Evolutionary conservation across 2,329 filamentous ascomycete genomes (phyloP), one percentile per base, ranked within the genome.

Genomic region (Fusarium buharicum): DNA sequence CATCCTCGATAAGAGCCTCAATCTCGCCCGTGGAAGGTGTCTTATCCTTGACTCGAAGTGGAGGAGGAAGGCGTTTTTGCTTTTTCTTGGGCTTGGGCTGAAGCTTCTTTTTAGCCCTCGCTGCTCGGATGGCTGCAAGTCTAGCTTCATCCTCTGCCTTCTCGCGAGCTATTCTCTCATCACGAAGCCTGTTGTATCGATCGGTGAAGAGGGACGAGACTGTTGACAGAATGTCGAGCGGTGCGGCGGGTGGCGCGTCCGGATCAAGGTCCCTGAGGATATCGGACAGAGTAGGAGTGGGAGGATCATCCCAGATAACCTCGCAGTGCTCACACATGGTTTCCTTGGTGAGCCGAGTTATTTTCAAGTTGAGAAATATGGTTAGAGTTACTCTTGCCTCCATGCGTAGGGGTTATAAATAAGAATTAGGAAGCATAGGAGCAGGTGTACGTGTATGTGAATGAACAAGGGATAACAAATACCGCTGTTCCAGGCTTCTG

Each of bases 161-260:
- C n/a, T 33, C 13, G 4, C 37, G 36, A 16, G 41, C 52, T 16
- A 36, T 22, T 8, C 6, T 20, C 11, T 54, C 48, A 16, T 18
- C 17, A 6, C 27, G 45, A 13, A 54, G 40, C 13, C 17, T 27
- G 10, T 39, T 27, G 11, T 27, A 27, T 17, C 56, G 56, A 6
- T 16, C 24, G 20, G 18, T 20, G 36, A 65, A 65, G 28, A 64
- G 33, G 9, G 33, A 30, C 10, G 48, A 47, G 40, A 59, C 61
- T 4, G 45, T 55, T 8, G 61, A 62, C 11, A 62, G 34, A 12
- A 65, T 16, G 17, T 65, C 48, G 7, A 18, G 57, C 7, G 62
- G 61, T 11, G 59, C 54, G 20, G 36, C 39, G 34, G 56, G 61
- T 2, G 52, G 37, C 12, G 33, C 44, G n/a, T 27, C n/a, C 7